These are phyloP conservation scores for Candida golubevii DNA, from an alignment of 805 yeast species.

Conservation along the genomic window DNA sequence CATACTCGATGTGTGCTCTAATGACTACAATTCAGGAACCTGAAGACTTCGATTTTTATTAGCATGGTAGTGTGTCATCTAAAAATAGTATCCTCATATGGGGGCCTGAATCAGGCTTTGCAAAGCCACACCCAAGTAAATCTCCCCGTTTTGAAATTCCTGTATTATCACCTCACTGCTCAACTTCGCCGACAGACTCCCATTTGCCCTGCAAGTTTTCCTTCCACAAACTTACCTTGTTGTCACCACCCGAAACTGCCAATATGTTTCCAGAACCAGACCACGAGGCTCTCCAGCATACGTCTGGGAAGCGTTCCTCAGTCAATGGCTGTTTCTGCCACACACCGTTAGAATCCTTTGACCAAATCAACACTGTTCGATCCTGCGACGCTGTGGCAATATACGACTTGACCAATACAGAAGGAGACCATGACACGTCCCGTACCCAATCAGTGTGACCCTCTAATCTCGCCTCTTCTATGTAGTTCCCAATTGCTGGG, in stretches of 20 bases:
- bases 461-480: constrained; percentile 68
- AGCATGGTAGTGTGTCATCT: too few relatives aligned
- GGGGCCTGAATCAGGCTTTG: too few relatives aligned
- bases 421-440: constrained; percentile 98
- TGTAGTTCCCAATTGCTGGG: constrained; percentile 50
- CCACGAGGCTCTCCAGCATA: constrained; percentile 98
- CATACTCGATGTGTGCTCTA: too few relatives aligned
- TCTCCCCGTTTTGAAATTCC: too few relatives aligned
- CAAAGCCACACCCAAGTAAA: too few relatives aligned
- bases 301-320: constrained; percentile 87
- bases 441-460: constrained; percentile 99
- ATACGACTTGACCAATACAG: constrained; percentile 78
- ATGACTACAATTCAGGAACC: too few relatives aligned
- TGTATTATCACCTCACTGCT: constrained; percentile 43
- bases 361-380: constrained; percentile 91
- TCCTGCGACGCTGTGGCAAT: constrained; percentile 98
- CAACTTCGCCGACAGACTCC: constrained; percentile 97
- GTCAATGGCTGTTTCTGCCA: constrained; percentile 82
- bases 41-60: too few relatives aligned
- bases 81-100: too few relatives aligned
- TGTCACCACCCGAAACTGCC: constrained; percentile 95
- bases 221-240: constrained; percentile 93
- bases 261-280: constrained; percentile 91
- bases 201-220: constrained; percentile 89
- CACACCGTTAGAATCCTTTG: constrained; percentile 63